Evolutionary conservation across 345 rosid species (phyloP), one percentile per base, ranked within the genome.

Genomic region (Citrus inodora): DNA sequence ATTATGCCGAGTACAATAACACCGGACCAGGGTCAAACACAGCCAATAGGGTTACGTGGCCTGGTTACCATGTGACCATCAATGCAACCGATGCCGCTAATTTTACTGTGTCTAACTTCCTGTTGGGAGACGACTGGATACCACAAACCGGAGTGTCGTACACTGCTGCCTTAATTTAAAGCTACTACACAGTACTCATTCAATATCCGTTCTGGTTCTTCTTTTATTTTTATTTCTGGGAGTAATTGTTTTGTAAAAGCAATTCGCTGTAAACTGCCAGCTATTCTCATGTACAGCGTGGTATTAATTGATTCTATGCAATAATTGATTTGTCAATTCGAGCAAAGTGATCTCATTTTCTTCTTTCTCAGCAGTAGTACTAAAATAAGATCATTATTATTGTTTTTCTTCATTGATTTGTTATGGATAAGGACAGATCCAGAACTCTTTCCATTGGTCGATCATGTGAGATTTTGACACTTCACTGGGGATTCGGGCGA

Each of bases 71-170:
- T 40, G 56, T 85, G 5, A 46, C 4, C 58, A 92, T 93, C 6
- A 81, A 86, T 24, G 80, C 91, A 3, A 83, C 88, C 1, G 95
- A 93, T 35, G 98, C 97, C 0, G 85, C 80, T 21, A 91, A 88
- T 80, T 93, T 91, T 69, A 93, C 98, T 0, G 93, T 89, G n/a
- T 76, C 91, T 5, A 81, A 72, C 71, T 92, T 93, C 83, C 67
- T 95, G 73, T 7, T 85, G 35, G 98, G 98, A 2, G 92, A 92
- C 76, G 86, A 60, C 17, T 92, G 97, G 98, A 76, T 95, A 81
- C 92, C 88, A 17, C 63, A 77, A 28, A 87, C 92, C 8, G 96
- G 91, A 64, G 91, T 91, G 51, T 94, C 98, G 32, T 90, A 77
- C 74, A 28, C 73, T 7, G 64, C 75, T 62, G 86, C 84, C 27